Evolutionary conservation across 352 stramenopile species (phyloP), one percentile per base, ranked within the genome.

Genomic region (Globisporangium emineosum): DNA sequence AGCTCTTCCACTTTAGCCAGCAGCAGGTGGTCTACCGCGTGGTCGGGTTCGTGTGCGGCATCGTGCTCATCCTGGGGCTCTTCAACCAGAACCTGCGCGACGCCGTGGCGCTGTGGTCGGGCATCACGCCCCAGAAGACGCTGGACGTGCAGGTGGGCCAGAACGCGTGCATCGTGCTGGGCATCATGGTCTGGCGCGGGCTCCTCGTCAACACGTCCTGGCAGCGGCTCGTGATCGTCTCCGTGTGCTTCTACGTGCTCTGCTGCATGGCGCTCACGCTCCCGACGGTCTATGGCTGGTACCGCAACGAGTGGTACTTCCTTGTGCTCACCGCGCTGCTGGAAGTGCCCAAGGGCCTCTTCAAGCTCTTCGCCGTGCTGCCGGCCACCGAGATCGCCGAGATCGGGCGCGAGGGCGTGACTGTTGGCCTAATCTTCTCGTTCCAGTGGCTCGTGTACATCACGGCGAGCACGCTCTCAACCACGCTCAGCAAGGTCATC

Each of bases 11-110:
- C 43, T 77, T 88, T 27, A 82, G 68, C 52, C 75, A 83, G 40
- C 71, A 87, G 33, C 79, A 88, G 27, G 67, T 86, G 8, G 75
- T 79, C 29, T 81, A 76, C 71, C 77, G 73, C 12, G 70, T 86
- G 19, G 45, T 90, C 23, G 57, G 75, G 15, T 90, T 88, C 63
- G 65, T 87, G 40, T 63, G 78, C 42, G 52, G 75, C 10, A 67
- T 78, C 47, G 70, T 77, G 37, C 71, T 77, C 37, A 6, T 86
- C 21, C 57, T 86, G 0, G 68, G 69, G 1, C 61, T 77, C 7
- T 77, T 74, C 53, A 78, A 85, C 62, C 69, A 69, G 9, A 74
- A 68, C 29, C 60, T 76, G 19, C 65, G 70, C 10, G 51, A 69
- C 33, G 71, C 75, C 2, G 49, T 88, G 15, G 60, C 65, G 19